phyloP scores from a whole-genome alignment of 441 rosid genomes.

The Gossypium aridum region DNA sequence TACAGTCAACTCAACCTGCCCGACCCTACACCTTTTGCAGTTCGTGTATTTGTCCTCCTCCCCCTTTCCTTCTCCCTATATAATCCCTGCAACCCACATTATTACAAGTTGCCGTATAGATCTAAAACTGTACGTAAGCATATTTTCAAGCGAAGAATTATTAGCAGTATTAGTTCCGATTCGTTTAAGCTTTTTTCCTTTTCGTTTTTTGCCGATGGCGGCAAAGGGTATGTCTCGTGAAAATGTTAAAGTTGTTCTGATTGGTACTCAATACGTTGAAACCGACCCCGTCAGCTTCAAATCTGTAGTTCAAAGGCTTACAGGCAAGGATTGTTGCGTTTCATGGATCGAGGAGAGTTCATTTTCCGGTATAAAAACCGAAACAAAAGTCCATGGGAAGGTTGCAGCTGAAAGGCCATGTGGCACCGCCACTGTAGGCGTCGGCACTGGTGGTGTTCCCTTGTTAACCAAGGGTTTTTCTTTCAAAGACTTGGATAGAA shows the following conservation, averaged over 20 bases:
- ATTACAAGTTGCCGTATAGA: not conserved
- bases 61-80: not conserved
- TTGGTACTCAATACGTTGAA: slow-evolving; percentile 33
- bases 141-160: not conserved
- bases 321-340: slow-evolving; percentile 37
- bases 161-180: not conserved
- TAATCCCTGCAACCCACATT: not conserved
- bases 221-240: not conserved
- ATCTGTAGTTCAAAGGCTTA: slow-evolving; percentile 41
- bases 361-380: slow-evolving; percentile 9
- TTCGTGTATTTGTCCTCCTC: no score
- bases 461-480: slow-evolving; percentile 19
- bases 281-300: slow-evolving; percentile 40
- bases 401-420: not conserved
- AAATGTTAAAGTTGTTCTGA: slow-evolving; percentile 33
- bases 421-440: not conserved
- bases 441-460: not conserved
- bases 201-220: not conserved
- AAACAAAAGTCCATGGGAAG: not conserved
- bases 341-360: slow-evolving; percentile 29
- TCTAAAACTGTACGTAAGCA: not conserved
- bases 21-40: not conserved
- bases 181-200: not conserved
- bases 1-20: not conserved
- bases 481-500: slow-evolving; percentile 31